Evolutionary conservation across 768 basidiomycete genomes (phyloP).

Genomic region (Phylloporus rhodoxanthus): DNA sequence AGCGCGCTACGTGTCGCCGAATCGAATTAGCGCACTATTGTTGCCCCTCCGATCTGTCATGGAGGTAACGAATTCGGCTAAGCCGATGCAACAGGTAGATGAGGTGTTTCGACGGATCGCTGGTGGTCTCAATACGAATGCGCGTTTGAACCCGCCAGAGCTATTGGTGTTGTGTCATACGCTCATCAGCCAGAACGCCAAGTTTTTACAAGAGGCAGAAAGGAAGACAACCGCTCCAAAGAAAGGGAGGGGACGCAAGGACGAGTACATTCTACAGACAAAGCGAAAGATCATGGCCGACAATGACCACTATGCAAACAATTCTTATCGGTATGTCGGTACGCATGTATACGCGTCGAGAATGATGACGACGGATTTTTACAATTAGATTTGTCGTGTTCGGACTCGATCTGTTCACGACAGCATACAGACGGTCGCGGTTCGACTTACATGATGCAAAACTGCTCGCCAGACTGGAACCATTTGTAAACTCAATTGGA

Average conservation of each 20-base stretch:
- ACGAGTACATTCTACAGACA: conserved; percentile 68
- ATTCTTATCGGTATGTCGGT: conserved; percentile 71
- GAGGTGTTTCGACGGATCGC: conserved; percentile 83
- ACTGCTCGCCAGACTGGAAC: conserved; percentile 77
- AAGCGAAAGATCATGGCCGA: conserved; percentile 57
- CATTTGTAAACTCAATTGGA: conserved; percentile 82
- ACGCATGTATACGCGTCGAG: neutral
- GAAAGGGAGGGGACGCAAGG: conserved; percentile 33
- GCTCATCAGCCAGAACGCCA: conserved; percentile 84
- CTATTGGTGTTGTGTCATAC: conserved; percentile 82
- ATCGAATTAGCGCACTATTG: conserved; percentile 69
- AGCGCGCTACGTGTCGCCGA: conserved; percentile 72
- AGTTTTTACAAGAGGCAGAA: conserved; percentile 66
- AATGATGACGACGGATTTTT: neutral
- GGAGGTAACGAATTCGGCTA: conserved; percentile 76
- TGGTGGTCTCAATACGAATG: conserved; percentile 79
- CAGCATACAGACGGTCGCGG: conserved; percentile 76
- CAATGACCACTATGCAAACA: conserved; percentile 71
- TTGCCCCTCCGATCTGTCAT: conserved; percentile 77
- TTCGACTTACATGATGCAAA: conserved; percentile 76
- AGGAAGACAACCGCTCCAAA: conserved; percentile 27
- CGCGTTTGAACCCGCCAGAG: conserved; percentile 60
- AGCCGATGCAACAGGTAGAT: conserved; percentile 78
- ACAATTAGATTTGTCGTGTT: conserved; percentile 73
- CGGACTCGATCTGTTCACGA: conserved; percentile 86